Evolutionary conservation across 202 grass and related monocot species (phyloP), one percentile per base, ranked within the genome.

Genomic region (Elaeis oleifera): DNA sequence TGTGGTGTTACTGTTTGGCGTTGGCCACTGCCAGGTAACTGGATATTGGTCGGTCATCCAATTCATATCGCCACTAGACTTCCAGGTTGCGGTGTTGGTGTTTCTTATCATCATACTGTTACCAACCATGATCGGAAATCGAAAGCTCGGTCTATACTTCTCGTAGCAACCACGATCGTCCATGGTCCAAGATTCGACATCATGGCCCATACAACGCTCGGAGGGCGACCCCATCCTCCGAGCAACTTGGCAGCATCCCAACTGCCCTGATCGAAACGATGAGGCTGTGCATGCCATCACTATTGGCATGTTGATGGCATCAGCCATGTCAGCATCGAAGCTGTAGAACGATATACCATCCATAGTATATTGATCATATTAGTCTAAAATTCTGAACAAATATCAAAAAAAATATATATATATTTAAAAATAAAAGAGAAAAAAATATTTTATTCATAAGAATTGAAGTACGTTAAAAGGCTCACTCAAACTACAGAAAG

Each of bases 71-170:
- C 5, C 9, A 36, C 31, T 36, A 36, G 31, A 5, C 1, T 36
- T 6, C 7, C 5, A 6, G 20, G 20, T 20, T 20, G 20, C 0
- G 20, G 20, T 8, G 31, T 6, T 0, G 31, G 31, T 58, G 1
- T 51, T 82, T 90, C 84, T 91, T 59, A 89, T 56, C 50, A 48
- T 26, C 18, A 56, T 67, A 14, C 74, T 79, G 8, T 85, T 79
- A 0, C 84, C 87, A 16, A 96, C 81, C 74, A 23, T 78, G 49
- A 96, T 76, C 1, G 69, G 70, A 14, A 71, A 60, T 73, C 15
- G 75, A 96, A 96, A 20, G 76, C 58, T 16, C 92, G 87, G 78
- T 96, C 92, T 59, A 96, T 89, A 79, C 92, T 91, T 75, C 92
- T 96, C 13, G 92, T 84, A 3, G 56, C 84, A 18, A 96, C 92